A percentile compares a stretch with the other conserved stretches of the same genome.
phyloP scores from a whole-genome alignment of 257 asterid species.

The Vinca minor region DNA sequence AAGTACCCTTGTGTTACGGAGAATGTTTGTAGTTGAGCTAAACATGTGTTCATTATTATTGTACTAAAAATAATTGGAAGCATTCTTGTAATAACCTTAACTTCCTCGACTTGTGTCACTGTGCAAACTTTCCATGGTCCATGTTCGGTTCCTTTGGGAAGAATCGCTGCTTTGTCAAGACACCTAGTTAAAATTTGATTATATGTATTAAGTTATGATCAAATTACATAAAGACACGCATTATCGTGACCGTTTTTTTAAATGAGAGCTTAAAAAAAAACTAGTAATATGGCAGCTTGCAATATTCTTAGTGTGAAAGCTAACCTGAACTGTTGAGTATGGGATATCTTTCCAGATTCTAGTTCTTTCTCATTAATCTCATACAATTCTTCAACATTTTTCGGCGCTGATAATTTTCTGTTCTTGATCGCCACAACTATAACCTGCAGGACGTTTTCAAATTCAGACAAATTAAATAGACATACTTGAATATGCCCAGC shows the following conservation, averaged over 20 bases:
- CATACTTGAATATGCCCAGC: too few species aligned
- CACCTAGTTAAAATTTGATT: slow-evolving; percentile 21
- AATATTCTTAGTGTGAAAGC: too few species aligned
- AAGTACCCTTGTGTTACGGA: slow-evolving; percentile 53
- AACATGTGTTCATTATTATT: slow-evolving; percentile 62
- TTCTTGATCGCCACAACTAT: slow-evolving; percentile 53
- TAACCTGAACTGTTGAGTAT: slow-evolving; percentile 70
- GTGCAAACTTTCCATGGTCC: slow-evolving; percentile 50
- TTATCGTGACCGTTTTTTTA: too few species aligned
- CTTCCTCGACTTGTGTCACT: slow-evolving; percentile 64
- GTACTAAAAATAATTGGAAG: slow-evolving; percentile 62
- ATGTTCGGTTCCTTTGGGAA: slow-evolving; percentile 15
- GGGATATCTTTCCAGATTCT: slow-evolving; percentile 35
- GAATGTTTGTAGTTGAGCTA: slow-evolving; percentile 74
- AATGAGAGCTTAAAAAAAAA: too few species aligned
- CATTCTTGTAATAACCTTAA: slow-evolving; percentile 53
- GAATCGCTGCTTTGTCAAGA: slow-evolving; percentile 66
- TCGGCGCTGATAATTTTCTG: slow-evolving; percentile 31
- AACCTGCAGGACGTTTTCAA: slow-evolving; percentile 27
- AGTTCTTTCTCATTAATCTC: slow-evolving; percentile 59
- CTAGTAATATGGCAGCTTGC: not conserved
- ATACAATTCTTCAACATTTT: slow-evolving; percentile 40
- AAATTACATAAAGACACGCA: too few species aligned
- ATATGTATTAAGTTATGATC: too few species aligned
- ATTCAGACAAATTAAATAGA: too few species aligned